Base-by-base conservation (phyloP, 2,329 filamentous ascomycete species). In the Amphichorda felina region DNA sequence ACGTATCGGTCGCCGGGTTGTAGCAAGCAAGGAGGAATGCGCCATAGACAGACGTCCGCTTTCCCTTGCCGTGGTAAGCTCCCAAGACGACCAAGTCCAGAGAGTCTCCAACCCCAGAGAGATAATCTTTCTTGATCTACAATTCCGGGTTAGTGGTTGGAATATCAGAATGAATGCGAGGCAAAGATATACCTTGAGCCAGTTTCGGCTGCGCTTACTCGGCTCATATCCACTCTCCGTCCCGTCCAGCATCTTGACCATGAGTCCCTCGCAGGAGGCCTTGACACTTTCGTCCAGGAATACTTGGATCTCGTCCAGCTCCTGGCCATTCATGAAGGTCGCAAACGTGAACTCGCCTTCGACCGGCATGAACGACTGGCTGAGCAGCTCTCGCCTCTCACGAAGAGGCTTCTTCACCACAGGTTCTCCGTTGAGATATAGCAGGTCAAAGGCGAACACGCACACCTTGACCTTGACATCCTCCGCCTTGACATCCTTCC, bases 211-310 rank as follows among this genome's bases (percentile, higher is more conserved):
- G 44, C 91, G 81, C 56, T 94, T 94, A 50, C 85, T 94, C 15
- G 91, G 91, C 60, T 96, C 89, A 54, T 98, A 98, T 48, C 84
- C 85, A 46, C 85, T 94, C 58, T 95, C 89, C 6, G 74, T 66
- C 1, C 89, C 91, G 54, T 96, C 89, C 40, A 98, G 63, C 91
- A 98, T 98, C 66, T 98, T 98, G 11, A 98, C 91, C 91, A 98
- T 98, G 36, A 98, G 67, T 9, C 91, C 91, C 64, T 98, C 91
- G 52, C 91, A 98, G 0, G 86, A 93, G 2, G 88, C 85, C 57
- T 94, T 94, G 43, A 98, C 82, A 49, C 84, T 91, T 40, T 96
- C 89, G 50, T 98, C 91, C 2, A 98, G 70, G 49, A 98, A 82
- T 2, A 69, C 71, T 52, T 96, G 89, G 37, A 98, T 98, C 50